Base-by-base conservation (phyloP, 208 protist genomes). In the Trypanosoma melophagium region DNA sequence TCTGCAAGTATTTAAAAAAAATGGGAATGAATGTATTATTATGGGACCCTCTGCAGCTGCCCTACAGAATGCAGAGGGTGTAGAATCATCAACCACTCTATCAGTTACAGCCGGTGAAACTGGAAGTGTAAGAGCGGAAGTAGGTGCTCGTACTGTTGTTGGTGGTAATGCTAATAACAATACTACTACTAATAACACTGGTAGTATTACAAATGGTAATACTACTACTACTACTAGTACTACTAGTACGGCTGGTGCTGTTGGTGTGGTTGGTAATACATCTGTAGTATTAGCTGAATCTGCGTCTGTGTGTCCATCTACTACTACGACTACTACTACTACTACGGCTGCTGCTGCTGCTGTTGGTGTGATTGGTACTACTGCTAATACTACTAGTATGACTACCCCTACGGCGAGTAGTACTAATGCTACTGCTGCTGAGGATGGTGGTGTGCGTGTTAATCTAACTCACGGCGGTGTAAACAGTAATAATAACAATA, bases 301-400 rank as follows among this genome's bases (percentile, higher is more conserved):
- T 35, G 5, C 28, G 28, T 35, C 28, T 35, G 1, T 35, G 5
- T 35, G 28, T 35, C 1, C 28, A 35, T 35, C 28, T 35, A 35
- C 28, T 35, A 69, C 68, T 22, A 38, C n/a, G n/a, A n/a, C n/a
- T n/a, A n/a, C n/a, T n/a, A n/a, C n/a, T n/a, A n/a, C n/a, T n/a
- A n/a, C n/a, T n/a, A n/a, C 72, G 75, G 76, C 68, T 67, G 66
- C 40, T 80, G 7, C 62, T 66, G 12, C 17, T 80, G 19, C 13
- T 47, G 42, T 2, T 47, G 42, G 13, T 47, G 40, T 28, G 9
- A 42, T 35, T 28, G 21, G 19, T 22, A 38, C 28, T 35, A 35
- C 28, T 5, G 28, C 28, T 35, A 35, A 1, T 35, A 7, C 28
- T 35, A 35, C 28, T 35, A 35, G 28, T 35, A 35, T 7, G 1